Base-by-base conservation (phyloP, 2,329 filamentous ascomycete species). In the Colletotrichum simmondsii region DNA sequence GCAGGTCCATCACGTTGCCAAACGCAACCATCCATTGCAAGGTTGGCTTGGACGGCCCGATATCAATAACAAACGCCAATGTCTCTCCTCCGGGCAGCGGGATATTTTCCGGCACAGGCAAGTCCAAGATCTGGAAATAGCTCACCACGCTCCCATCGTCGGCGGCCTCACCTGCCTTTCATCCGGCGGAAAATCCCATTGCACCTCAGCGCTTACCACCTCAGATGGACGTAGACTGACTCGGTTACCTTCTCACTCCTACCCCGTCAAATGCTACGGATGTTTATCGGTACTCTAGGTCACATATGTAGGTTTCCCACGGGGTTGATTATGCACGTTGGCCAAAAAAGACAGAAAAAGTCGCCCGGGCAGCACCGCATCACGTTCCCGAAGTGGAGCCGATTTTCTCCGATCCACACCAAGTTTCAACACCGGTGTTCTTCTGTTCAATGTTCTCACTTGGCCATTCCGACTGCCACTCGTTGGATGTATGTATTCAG, bases 111-210 rank as follows among this genome's bases (percentile, higher is more conserved):
- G 52, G 16, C 28, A 68, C 10, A 52, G 35, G 16, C 8, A 35
- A 11, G 10, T 24, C 37, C 14, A 37, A 58, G 30, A 58, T 56
- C 8, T 72, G 53, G 24, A 63, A 53, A 68, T 30, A 14, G 42
- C 69, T 69, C 30, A 59, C 35, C 24, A 28, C 37, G 14, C 54
- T 11, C 28, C 24, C 53, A 32, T 35, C 4, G 58, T 59, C 28
- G 65, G 65, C 65, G 58, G 69, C 69, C 65, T 69, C 65, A 46
- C 59, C 24, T 19, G n/a, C 68, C 32, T 30, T 61, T 61, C 14
- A 53, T 16, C 32, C 53, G 14, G 32, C 30, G 42, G 32, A 59
- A 59, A 24, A 52, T 46, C 42, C 28, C 42, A 26, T 37, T n/a
- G 26, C n/a, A 6, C 22, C 26, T 26, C 26, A 64, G n/a, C 52